phyloP scores from a whole-genome alignment of 176 grass and related monocot genomes.

The Thinopyrum elongatum region DNA sequence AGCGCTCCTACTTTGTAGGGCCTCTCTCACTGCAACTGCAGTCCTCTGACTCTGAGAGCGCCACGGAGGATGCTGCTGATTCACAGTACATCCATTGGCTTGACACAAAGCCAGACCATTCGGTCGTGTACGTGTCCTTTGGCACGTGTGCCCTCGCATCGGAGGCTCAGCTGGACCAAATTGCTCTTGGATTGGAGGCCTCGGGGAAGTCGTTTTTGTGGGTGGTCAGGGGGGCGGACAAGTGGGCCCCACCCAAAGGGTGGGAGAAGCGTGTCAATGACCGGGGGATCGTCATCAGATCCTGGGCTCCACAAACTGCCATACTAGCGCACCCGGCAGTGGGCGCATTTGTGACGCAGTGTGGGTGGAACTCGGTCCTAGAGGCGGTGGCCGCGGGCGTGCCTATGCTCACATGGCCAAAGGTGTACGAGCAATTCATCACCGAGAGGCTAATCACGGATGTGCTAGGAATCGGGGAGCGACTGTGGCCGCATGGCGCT shows the following conservation, averaged over 20 bases:
- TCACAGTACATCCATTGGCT: conserved; percentile 22
- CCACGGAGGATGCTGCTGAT: background rate
- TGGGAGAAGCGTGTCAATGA: background rate
- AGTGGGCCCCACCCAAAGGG: background rate
- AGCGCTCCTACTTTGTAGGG: conserved; percentile 6
- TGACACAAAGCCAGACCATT: background rate
- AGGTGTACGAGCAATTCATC: no score
- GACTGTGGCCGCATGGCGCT: no score
- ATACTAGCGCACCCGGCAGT: background rate
- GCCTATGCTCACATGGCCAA: no score
- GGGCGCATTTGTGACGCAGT: no score
- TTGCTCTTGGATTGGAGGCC: conserved; percentile 30
- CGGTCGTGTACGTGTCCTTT: conserved; percentile 36
- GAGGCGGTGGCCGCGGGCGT: no score
- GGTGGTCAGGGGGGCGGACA: background rate
- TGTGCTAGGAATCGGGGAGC: no score
- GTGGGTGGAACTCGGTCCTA: no score
- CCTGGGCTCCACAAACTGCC: conserved; percentile 28
- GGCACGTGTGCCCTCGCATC: conserved; percentile 21
- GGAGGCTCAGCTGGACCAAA: background rate
- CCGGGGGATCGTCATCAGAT: background rate
- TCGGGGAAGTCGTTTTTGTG: conserved; percentile 24
- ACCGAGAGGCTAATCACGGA: no score
- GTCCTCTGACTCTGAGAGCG: background rate
- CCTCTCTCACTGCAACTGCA: background rate